Evolutionary conservation across 306 rosid species (phyloP).

Genomic region (Fagus sylvatica): DNA sequence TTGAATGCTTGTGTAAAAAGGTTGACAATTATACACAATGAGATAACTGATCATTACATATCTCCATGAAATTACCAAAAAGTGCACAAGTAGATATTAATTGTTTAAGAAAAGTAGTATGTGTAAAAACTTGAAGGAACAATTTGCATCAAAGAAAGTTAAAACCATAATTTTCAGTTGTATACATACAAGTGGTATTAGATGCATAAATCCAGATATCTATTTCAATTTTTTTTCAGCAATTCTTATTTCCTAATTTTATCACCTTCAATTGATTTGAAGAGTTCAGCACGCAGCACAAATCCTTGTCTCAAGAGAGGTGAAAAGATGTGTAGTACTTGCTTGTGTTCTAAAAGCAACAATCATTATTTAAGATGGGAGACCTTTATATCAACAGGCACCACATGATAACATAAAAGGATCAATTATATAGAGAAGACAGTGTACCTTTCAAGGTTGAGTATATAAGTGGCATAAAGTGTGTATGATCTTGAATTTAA

Average conservation of each 20-base stretch:
- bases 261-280: background rate
- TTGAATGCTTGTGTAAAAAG: background rate
- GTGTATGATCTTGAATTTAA: constrained; percentile 52
- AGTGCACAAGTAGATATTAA: background rate
- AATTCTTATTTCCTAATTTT: background rate
- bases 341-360: background rate
- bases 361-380: constrained; percentile 5
- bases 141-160: too few species aligned
- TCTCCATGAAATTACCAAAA: background rate
- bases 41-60: background rate
- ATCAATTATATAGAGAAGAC: constrained; percentile 28
- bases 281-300: background rate
- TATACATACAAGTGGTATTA: too few species aligned
- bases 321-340: background rate
- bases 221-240: background rate
- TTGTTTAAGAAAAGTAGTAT: too few species aligned
- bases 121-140: too few species aligned
- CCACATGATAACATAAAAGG: constrained; percentile 19
- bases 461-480: constrained; percentile 49
- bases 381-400: constrained; percentile 20
- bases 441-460: constrained; percentile 83
- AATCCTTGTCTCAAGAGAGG: background rate
- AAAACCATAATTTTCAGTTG: too few species aligned
- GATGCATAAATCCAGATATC: background rate
- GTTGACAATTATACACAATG: background rate